Percentiles rank a stretch among this genome's conserved stretches.
These are phyloP conservation scores for Stachybotrys chlorohalonatus DNA, from an alignment of 2,329 filamentous ascomycete species.

Conservation along the genomic window DNA sequence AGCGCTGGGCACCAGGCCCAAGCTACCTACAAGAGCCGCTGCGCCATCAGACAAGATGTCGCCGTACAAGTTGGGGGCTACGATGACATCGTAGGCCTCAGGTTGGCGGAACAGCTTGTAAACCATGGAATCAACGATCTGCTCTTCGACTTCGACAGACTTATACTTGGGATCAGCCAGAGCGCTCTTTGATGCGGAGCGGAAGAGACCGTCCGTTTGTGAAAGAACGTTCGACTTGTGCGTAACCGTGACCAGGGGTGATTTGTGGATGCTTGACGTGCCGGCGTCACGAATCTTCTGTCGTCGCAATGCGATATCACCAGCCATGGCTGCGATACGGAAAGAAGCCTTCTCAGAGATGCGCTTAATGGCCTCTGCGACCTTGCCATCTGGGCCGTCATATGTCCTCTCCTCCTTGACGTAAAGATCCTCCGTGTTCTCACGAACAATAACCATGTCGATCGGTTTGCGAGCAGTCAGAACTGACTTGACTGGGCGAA, in stretches of 20 bases:
- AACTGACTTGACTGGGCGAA: conserved; percentile 86
- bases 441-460: conserved; percentile 95
- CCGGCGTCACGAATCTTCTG: conserved; percentile 65
- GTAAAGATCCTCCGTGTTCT: conserved; percentile 98
- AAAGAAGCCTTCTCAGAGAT: conserved; percentile 79
- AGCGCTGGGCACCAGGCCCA: conserved; percentile 87
- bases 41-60: conserved; percentile 95
- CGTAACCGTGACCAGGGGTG: conserved; percentile 83
- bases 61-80: conserved; percentile 94
- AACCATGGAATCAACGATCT: conserved; percentile 98
- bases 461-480: conserved; percentile 58
- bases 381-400: conserved; percentile 65
- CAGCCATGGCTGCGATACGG: conserved; percentile 87
- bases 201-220: conserved; percentile 94
- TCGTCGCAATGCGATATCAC: conserved; percentile 82
- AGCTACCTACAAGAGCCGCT: conserved; percentile 81
- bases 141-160: conserved; percentile 71
- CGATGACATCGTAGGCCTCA: conserved; percentile 91
- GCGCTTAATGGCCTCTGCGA: conserved; percentile 96
- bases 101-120: conserved; percentile 99
- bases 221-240: conserved; percentile 98
- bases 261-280: conserved; percentile 50
- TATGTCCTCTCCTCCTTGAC: conserved; percentile 93
- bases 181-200: conserved; percentile 65
- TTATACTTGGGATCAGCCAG: conserved; percentile 58